phyloP scores from a whole-genome alignment of 306 rosid genomes.

The Vigna reflexopilosa region DNA sequence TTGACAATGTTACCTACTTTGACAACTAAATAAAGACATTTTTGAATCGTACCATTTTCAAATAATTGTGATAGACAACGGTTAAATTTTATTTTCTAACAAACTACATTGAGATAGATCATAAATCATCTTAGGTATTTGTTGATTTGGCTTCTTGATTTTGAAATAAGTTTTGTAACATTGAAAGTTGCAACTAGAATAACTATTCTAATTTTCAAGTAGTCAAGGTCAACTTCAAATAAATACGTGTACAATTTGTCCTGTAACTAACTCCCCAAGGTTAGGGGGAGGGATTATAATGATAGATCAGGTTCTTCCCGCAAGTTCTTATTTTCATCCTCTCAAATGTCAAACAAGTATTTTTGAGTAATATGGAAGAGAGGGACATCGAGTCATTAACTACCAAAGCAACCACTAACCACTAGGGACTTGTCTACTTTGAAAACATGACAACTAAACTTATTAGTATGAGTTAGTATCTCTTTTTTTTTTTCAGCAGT shows the following conservation, averaged over 20 bases:
- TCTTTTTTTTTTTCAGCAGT: background rate
- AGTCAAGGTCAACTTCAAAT: background rate
- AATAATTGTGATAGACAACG: too few relatives aligned
- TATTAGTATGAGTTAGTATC: background rate
- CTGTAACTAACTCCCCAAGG: background rate
- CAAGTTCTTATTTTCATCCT: slow-evolving; percentile 10
- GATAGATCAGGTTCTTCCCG: slow-evolving; percentile 9
- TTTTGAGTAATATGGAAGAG: slow-evolving; percentile 6
- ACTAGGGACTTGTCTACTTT: slow-evolving; percentile 20
- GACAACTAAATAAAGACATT: too few relatives aligned
- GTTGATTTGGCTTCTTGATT: background rate
- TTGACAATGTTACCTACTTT: too few relatives aligned
- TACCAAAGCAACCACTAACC: slow-evolving; percentile 10
- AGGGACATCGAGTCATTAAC: slow-evolving; percentile 25
- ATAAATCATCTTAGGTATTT: background rate
- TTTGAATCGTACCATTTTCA: too few relatives aligned
- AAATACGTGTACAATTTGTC: background rate
- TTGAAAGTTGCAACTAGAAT: background rate
- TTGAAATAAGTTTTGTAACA: background rate
- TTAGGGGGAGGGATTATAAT: background rate
- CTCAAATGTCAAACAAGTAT: slow-evolving; percentile 5
- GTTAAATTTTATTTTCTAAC: background rate
- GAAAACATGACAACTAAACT: slow-evolving; percentile 19
- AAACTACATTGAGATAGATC: background rate
- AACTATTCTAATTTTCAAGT: background rate